Evolutionary conservation across 1,284 basidiomycete species (phyloP).

Genomic region (Sporisorium exsertum): DNA sequence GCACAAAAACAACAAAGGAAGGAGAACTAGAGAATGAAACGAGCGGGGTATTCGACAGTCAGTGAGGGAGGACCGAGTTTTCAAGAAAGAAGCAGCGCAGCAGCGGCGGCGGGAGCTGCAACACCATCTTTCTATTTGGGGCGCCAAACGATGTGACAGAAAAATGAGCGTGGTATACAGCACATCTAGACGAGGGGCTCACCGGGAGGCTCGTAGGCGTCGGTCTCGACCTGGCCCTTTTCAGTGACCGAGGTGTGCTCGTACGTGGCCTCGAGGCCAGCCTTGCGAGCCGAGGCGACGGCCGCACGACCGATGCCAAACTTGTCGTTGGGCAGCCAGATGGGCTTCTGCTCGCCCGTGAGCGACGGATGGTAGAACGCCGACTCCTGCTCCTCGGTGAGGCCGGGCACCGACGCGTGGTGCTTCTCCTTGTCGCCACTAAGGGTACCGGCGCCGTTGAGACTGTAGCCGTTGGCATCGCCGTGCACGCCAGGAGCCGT

Average conservation of each 20-base stretch:
- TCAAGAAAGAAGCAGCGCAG: background rate
- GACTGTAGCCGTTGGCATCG: conserved; percentile 19
- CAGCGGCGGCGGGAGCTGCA: background rate
- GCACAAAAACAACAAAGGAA: background rate
- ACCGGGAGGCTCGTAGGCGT: conserved; percentile 63
- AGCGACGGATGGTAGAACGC: conserved; percentile 64
- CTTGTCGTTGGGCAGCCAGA: conserved; percentile 68
- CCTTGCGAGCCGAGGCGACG: conserved; percentile 57
- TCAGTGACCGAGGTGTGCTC: conserved; percentile 61
- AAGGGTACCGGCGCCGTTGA: conserved; percentile 24
- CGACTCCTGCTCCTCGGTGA: conserved; percentile 35
- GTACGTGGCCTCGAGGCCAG: conserved; percentile 60
- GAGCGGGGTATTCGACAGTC: background rate
- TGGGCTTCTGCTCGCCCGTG: conserved; percentile 59
- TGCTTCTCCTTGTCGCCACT: conserved; percentile 15
- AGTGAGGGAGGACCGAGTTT: background rate
- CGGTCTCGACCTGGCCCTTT: conserved; percentile 62
- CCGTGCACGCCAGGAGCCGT: conserved; percentile 11
- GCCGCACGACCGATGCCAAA: conserved; percentile 63
- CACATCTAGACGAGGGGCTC: conserved; percentile 51
- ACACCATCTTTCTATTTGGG: background rate
- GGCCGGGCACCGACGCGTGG: conserved; percentile 10
- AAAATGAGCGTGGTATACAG: conserved; percentile 10
- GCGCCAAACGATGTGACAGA: background rate
- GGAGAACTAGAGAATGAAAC: no score